These are phyloP conservation scores for Coemansia asiatica DNA, from an alignment of 192 early-diverging fungal species.

Conservation along the genomic window DNA sequence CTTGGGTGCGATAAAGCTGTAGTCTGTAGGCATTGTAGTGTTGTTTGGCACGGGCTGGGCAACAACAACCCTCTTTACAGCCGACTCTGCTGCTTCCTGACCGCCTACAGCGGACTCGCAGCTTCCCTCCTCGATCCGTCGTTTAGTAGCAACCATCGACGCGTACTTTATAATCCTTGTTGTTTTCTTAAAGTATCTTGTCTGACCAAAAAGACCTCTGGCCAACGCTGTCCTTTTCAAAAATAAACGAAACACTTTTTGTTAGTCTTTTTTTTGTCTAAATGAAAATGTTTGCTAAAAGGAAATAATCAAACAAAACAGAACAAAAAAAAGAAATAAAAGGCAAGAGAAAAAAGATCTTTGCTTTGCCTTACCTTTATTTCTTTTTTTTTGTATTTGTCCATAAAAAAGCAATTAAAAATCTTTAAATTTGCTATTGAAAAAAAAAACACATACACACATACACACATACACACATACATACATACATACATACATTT, in stretches of 20 bases:
- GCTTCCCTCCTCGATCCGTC: conserved; percentile 9
- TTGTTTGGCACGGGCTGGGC: conserved; percentile 54
- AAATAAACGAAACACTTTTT: conserved; percentile 7
- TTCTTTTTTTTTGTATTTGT: no score
- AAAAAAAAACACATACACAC: no score
- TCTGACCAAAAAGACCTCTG: background rate
- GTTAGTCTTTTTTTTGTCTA: no score
- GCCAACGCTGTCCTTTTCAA: background rate
- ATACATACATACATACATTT: no score
- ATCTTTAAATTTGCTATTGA: no score
- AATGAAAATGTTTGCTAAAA: background rate
- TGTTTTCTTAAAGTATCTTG: conserved; percentile 1
- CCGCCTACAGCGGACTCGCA: conserved; percentile 7
- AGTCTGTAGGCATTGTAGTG: conserved; percentile 64
- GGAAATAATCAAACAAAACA: background rate
- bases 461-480: no score
- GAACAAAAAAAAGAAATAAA: background rate
- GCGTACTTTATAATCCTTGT: conserved; percentile 11
- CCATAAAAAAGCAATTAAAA: no score
- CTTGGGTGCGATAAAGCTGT: conserved; percentile 56
- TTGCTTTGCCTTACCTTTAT: no score
- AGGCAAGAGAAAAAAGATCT: background rate
- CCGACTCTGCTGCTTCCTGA: background rate
- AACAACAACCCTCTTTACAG: conserved; percentile 19
- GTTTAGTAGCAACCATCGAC: conserved; percentile 28